phyloP scores from a whole-genome alignment of 129 eudicot species.

The Helichrysum umbraculigerum region DNA sequence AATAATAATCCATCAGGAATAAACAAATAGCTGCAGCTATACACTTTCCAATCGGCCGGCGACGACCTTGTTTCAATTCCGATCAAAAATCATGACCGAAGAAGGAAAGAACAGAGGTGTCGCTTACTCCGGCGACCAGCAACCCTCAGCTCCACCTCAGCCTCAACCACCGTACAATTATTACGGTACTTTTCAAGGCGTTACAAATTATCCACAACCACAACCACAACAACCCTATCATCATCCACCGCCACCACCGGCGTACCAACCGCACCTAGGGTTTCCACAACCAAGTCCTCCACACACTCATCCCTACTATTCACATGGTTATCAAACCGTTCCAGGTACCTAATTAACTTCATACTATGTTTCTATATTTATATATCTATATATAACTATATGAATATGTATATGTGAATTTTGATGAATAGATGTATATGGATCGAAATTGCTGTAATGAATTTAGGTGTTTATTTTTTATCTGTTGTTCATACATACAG shows the following conservation, averaged over 20 bases:
- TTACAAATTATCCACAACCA: conserved; percentile 42
- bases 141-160: conserved; percentile 44
- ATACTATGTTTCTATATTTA: not conserved
- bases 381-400: no score
- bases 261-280: conserved; percentile 55
- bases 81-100: conserved; percentile 33
- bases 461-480: no score
- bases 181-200: conserved; percentile 89
- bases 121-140: conserved; percentile 21
- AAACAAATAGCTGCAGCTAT: not conserved
- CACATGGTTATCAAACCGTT: conserved; percentile 69
- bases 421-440: not conserved
- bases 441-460: no score
- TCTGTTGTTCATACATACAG: no score
- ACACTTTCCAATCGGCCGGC: not conserved
- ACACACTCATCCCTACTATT: conserved; percentile 37
- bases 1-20: not conserved
- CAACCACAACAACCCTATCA: conserved; percentile 43
- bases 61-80: conserved; percentile 13
- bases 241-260: conserved; percentile 42
- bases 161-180: conserved; percentile 45
- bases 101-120: conserved; percentile 41
- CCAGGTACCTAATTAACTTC: conserved; percentile 44
- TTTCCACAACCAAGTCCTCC: conserved; percentile 75
- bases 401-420: no score